phyloP scores from a whole-genome alignment of 192 early-diverging fungal species.

The Podila epigama region DNA sequence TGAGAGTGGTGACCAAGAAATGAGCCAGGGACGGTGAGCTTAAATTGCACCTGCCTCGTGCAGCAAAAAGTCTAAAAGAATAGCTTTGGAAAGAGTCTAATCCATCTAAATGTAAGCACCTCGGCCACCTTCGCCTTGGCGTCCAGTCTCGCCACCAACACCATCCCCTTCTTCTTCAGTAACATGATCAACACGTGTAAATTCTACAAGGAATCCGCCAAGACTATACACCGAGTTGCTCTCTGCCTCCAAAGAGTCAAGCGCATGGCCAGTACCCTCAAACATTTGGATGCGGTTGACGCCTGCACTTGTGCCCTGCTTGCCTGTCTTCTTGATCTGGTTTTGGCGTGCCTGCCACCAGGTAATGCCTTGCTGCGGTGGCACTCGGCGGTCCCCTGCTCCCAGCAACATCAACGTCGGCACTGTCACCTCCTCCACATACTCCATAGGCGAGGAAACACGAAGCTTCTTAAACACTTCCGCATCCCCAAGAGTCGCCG shows the following conservation, averaged over 20 bases:
- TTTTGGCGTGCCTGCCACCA: constrained; percentile 52
- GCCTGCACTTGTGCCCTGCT: constrained; percentile 3
- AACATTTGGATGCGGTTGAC: constrained; percentile 61
- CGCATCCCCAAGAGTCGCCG: constrained; percentile 62
- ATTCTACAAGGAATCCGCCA: constrained; percentile 33
- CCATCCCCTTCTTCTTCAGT: not conserved
- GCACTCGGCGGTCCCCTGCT: constrained; percentile 73
- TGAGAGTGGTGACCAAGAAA: no score
- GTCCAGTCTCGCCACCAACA: not conserved
- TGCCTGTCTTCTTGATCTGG: constrained; percentile 46
- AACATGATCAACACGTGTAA: constrained; percentile 21
- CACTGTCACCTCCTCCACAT: constrained; percentile 61
- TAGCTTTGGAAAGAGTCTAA: no score
- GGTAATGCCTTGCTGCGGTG: constrained; percentile 65
- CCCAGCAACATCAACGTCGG: constrained; percentile 77
- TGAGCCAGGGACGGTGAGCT: no score
- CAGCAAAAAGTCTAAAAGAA: no score
- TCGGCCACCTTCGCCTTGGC: constrained; percentile 27
- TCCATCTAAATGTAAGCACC: constrained; percentile 19
- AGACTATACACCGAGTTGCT: constrained; percentile 47
- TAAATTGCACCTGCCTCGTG: no score
- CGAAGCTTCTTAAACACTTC: constrained; percentile 65
- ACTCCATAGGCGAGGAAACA: constrained; percentile 63
- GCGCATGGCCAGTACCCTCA: constrained; percentile 63
- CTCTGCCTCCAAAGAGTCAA: constrained; percentile 69